Evolutionary conservation across 1,284 basidiomycete species (phyloP), one percentile per base, ranked within the genome.

Genomic region (Rhodotorula glutinis): DNA sequence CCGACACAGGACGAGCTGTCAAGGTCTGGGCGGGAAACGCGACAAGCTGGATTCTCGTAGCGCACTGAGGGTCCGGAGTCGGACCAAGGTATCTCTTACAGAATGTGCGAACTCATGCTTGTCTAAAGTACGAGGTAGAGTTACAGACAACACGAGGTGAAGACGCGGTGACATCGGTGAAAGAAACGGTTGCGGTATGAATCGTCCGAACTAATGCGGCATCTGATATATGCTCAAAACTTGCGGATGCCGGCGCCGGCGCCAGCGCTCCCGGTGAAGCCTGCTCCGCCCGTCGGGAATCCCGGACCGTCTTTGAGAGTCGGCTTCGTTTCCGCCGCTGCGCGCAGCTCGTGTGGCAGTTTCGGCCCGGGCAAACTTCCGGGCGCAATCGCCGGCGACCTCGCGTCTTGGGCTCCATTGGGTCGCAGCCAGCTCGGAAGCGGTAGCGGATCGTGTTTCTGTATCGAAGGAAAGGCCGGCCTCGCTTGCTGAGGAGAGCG

Each of bases 21-120:
- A 78, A 77, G 1, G 77, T 86, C 13, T 89, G 87, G 87, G 87
- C 84, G 41, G 89, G 88, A 19, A 86, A 83, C 73, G 89, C 87
- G 58, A 90, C 88, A 55, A 89, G 85, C 75, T 91, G 88, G 88
- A 81, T 90, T 10, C 27, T 69, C 9, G 56, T 73, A 4, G 60
- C 30, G 33, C 38, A 41, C 5, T n/a, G 43, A n/a, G n/a, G n/a
- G n/a, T n/a, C n/a, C n/a, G n/a, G n/a, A n/a, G n/a, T n/a, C n/a
- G n/a, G n/a, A n/a, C n/a, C n/a, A n/a, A n/a, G n/a, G n/a, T n/a
- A n/a, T n/a, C n/a, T n/a, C n/a, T n/a, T n/a, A n/a, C n/a, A n/a
- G n/a, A n/a, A n/a, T n/a, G n/a, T n/a, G n/a, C n/a, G n/a, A n/a
- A n/a, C n/a, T n/a, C n/a, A n/a, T n/a, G n/a, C n/a, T n/a, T n/a